These are phyloP conservation scores for Penicillium cataractarum DNA, from an alignment of 495 filamentous ascomycete species.

Conservation along the genomic window DNA sequence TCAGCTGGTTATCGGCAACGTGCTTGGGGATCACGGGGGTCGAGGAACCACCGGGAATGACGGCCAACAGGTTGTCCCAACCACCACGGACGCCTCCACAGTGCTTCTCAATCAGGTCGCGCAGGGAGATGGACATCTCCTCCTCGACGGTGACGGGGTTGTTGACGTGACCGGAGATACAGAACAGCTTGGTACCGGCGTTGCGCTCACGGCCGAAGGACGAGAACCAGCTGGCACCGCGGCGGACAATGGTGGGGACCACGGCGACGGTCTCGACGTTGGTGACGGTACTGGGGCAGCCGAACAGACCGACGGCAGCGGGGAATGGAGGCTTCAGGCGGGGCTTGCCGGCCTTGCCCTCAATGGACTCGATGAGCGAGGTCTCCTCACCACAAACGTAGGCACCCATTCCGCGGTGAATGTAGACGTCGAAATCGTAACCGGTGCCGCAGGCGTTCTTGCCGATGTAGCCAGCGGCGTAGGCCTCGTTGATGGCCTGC, in stretches of 20 bases:
- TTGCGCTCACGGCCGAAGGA: slow-evolving; percentile 93
- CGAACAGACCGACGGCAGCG: slow-evolving; percentile 94
- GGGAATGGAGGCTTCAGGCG: slow-evolving; percentile 98
- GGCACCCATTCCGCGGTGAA: slow-evolving; percentile 96
- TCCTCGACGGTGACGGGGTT: slow-evolving; percentile 97
- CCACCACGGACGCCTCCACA: slow-evolving; percentile 95
- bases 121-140: slow-evolving; percentile 95
- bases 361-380: slow-evolving; percentile 93
- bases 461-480: slow-evolving; percentile 88
- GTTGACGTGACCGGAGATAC: slow-evolving; percentile 98
- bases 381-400: slow-evolving; percentile 99
- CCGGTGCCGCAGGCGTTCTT: slow-evolving; percentile 97
- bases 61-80: slow-evolving; percentile 94
- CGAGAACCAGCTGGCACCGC: slow-evolving; percentile 91
- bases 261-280: slow-evolving; percentile 98
- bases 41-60: slow-evolving; percentile 96
- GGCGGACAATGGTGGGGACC: slow-evolving; percentile 91
- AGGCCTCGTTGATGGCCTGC: slow-evolving; percentile 95
- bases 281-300: slow-evolving; percentile 95
- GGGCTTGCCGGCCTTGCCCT: slow-evolving; percentile 98
- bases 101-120: slow-evolving; percentile 95
- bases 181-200: slow-evolving; percentile 95
- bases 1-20: slow-evolving; percentile 89
- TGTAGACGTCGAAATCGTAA: slow-evolving; percentile 96
- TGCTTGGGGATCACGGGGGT: slow-evolving; percentile 90